Evolutionary conservation across 2,329 filamentous ascomycete genomes (phyloP), one percentile per base, ranked within the genome.

Genomic region (Nigrospora oryzae): DNA sequence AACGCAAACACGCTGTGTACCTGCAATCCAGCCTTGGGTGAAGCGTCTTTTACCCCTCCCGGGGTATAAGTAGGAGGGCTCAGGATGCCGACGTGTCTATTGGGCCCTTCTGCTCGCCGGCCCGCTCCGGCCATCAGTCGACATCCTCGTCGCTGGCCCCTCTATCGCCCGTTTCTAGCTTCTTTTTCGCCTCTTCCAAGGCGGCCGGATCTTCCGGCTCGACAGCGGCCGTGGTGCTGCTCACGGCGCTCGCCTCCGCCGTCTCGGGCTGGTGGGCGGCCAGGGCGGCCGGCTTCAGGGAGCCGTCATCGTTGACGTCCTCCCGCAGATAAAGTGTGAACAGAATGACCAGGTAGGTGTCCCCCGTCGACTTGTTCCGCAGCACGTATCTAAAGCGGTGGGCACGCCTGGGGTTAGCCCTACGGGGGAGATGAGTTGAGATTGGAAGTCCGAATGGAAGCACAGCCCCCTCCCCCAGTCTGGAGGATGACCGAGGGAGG

Each of bases 311-410:
- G 51, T 79, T 73, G 32, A 83, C 67, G 49, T 84, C 73, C 39
- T 86, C 81, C 45, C 79, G 81, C 10, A 83, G 75, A 48, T 93
- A 74, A 4, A 96, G 70, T 15, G 83, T 84, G 61, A 97, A 91
- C 5, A 89, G 66, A 14, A 97, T 72, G 38, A 91, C 87, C 30
- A 95, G 79, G 55, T 95, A 87, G 14, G 87, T 75, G 32, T 86
- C 77, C 40, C 78, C 78, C 0, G 86, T 91, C 17, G 72, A 65
- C 49, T 79, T 80, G 64, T 96, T 86, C 60, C 90, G 91, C 59
- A 97, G 75, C 47, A 94, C 88, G 66, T 97, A 96, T 76, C 90
- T 90, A 68, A 94, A 78, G 54, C 82, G 75, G 68, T 94, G 87
- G 71, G 86, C 84, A 73, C 86, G 86, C 61, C 79, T 75, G 56